A percentile compares a stretch with the other conserved stretches of the same genome.
Conservation (phyloP, 148 eudicot genomes). For the Drosera capensis region DNA sequence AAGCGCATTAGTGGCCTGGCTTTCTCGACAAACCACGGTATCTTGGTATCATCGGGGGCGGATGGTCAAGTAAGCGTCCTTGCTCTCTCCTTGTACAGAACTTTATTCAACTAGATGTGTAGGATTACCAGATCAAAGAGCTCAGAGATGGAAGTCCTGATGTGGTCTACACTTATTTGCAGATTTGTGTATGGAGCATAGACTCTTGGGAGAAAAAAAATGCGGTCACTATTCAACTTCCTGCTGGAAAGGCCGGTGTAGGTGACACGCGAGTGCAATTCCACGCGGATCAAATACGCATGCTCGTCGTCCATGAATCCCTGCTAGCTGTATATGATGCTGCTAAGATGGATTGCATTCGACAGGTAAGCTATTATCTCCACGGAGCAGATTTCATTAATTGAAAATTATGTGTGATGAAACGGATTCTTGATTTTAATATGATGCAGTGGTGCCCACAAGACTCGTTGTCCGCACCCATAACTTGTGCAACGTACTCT, state of each 20-base stretch:
- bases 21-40: slow-evolving; percentile 55
- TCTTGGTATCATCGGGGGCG: slow-evolving; percentile 83
- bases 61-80: slow-evolving; percentile 62
- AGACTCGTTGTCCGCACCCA: slow-evolving; percentile 53
- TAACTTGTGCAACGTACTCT: slow-evolving; percentile 67
- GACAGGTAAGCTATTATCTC: slow-evolving; percentile 25
- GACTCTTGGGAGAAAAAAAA: slow-evolving; percentile 73
- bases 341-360: slow-evolving; percentile 73
- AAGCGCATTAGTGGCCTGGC: slow-evolving; percentile 75
- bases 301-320: slow-evolving; percentile 78
- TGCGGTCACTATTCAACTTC: slow-evolving; percentile 48
- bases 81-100: not conserved
- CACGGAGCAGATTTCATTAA: no score
- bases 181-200: slow-evolving; percentile 84
- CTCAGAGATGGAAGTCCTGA: not conserved
- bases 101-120: not conserved
- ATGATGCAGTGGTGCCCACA: slow-evolving; percentile 76
- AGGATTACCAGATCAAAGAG: not conserved
- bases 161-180: no score
- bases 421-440: slow-evolving; percentile 1
- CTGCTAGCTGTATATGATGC: slow-evolving; percentile 81
- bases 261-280: slow-evolving; percentile 84
- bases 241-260: slow-evolving; percentile 56
- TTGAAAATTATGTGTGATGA: not conserved
- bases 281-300: slow-evolving; percentile 60